Conservation (phyloP, 2,329 filamentous ascomycete genomes). For the Pseudogymnoascus sp. region DNA sequence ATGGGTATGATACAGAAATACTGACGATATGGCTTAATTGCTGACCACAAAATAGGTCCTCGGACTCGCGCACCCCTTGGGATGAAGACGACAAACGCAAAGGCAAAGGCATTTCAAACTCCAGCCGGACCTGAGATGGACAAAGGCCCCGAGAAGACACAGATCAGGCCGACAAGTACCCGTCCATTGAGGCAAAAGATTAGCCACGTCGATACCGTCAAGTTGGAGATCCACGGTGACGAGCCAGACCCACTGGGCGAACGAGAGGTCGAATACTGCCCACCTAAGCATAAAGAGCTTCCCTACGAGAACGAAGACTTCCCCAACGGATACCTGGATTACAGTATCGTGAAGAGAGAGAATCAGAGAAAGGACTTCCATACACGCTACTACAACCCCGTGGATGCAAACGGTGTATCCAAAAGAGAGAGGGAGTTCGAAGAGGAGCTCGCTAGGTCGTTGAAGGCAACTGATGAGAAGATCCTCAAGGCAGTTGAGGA, state of each 20-base stretch:
- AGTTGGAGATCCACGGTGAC: slow-evolving; percentile 55
- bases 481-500: slow-evolving; percentile 61
- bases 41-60: slow-evolving; percentile 27
- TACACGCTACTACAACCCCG: slow-evolving; percentile 51
- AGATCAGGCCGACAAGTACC: slow-evolving; percentile 49
- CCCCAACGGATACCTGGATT: slow-evolving; percentile 48
- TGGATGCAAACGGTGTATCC: slow-evolving; percentile 61
- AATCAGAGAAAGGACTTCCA: slow-evolving; percentile 58
- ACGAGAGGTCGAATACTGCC: slow-evolving; percentile 84
- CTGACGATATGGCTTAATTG: slow-evolving; percentile 10
- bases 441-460: slow-evolving; percentile 32
- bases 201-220: slow-evolving; percentile 46
- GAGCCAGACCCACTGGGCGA: slow-evolving; percentile 46
- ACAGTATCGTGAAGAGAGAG: slow-evolving; percentile 50
- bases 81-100: slow-evolving; percentile 94
- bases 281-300: slow-evolving; percentile 60
- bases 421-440: slow-evolving; percentile 55
- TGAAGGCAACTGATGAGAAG: slow-evolving; percentile 55
- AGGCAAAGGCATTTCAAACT: slow-evolving; percentile 61
- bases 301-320: slow-evolving; percentile 65
- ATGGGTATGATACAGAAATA: slow-evolving; percentile 50
- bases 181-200: slow-evolving; percentile 54
- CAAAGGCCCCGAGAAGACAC: slow-evolving; percentile 56
- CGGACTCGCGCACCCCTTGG: slow-evolving; percentile 75
- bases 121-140: slow-evolving; percentile 54